phyloP scores from a whole-genome alignment of 225 moss, liverwort and hornwort species.

The Thuidium tamariscinum region DNA sequence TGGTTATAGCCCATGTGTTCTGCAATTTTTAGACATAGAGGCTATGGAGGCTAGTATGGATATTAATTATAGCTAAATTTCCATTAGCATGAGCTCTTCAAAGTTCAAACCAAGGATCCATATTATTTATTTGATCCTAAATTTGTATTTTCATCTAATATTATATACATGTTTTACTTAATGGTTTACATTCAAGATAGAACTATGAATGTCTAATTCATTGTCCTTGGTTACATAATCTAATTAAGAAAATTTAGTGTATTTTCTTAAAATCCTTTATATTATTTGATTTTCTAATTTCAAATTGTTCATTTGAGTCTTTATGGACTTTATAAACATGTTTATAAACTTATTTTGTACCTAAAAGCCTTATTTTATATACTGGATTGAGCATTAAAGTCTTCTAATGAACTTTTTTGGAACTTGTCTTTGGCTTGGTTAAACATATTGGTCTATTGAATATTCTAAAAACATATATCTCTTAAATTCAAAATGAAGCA shows the following conservation, averaged over 20 bases:
- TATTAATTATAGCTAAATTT: rapidly evolving
- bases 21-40: neutral
- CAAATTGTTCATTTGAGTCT: no score
- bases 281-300: no score
- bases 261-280: no score
- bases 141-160: neutral
- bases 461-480: no score
- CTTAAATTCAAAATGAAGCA: no score
- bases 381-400: no score
- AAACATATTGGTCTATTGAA: no score
- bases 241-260: neutral
- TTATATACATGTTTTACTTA: neutral
- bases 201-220: neutral
- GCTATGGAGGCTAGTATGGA: neutral
- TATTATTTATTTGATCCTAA: neutral
- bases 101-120: rapidly evolving
- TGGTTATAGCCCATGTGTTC: neutral
- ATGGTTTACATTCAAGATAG: rapidly evolving
- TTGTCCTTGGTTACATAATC: neutral
- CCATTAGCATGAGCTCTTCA: neutral
- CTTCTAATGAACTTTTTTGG: no score
- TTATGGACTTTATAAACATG: no score
- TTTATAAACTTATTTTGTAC: no score
- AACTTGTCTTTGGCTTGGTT: no score
- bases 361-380: no score